These are phyloP conservation scores for Nannochloris sp. DNA, from an alignment of 139 green algal species.

Conservation along the genomic window DNA sequence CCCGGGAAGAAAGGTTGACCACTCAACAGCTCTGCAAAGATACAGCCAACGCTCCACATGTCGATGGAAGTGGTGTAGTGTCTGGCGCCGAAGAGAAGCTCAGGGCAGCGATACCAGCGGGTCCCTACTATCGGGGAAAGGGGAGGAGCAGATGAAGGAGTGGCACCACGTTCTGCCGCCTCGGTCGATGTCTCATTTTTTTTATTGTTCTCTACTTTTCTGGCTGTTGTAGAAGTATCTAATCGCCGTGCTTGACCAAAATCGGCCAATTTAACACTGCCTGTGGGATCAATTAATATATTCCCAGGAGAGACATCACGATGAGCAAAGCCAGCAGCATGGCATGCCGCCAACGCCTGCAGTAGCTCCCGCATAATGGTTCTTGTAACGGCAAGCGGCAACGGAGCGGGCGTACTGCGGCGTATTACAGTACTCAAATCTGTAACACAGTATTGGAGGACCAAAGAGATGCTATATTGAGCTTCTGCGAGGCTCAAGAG, in stretches of 20 bases:
- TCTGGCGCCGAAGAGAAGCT: conserved; percentile 80
- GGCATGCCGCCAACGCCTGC: conserved; percentile 9
- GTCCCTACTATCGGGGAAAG: conserved; percentile 93
- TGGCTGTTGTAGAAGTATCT: background rate
- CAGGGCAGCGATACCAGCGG: conserved; percentile 86
- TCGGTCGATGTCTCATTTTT: background rate
- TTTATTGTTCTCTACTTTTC: background rate
- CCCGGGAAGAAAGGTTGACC: conserved; percentile 84
- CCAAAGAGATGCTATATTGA: conserved; percentile 4
- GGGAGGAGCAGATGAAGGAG: conserved; percentile 8
- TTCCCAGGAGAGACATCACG: conserved; percentile 91
- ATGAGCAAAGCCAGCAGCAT: conserved; percentile 41
- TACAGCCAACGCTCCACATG: conserved; percentile 82
- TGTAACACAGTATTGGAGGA: conserved; percentile 14
- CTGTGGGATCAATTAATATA: conserved; percentile 65
- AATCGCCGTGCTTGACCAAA: conserved; percentile 86
- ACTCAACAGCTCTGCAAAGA: conserved; percentile 80
- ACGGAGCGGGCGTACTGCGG: background rate
- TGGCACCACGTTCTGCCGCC: background rate
- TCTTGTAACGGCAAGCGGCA: background rate
- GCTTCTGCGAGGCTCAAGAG: background rate
- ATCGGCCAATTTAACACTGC: conserved; percentile 85
- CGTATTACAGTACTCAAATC: conserved; percentile 15
- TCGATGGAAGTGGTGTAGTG: conserved; percentile 79
- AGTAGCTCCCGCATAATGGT: conserved; percentile 13